Evolutionary conservation across 148 eudicot genomes (phyloP), one percentile per base, ranked within the genome.

Genomic region (Nyssa sinensis): DNA sequence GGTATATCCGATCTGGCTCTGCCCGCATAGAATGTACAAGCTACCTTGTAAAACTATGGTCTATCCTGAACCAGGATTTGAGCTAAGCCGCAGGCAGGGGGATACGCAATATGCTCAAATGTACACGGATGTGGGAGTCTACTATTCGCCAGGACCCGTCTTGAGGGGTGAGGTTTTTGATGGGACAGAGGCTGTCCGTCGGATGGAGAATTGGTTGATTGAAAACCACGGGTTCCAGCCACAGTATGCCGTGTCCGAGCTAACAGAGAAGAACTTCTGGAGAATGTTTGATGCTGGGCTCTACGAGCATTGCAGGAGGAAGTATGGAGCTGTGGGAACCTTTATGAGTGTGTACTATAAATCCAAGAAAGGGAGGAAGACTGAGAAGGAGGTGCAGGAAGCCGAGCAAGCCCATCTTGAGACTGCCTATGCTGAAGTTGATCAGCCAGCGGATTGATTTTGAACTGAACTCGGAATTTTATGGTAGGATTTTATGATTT

Each of bases 1-100:
- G 98, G 89, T 93, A 47, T 91, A 91, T 73, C 98, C 98, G 14
- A 78, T 93, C 51, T 93, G 96, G 96, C 91, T 93, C 72, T 93
- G 98, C 89, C 98, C 96, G 32, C 94, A 93, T 81, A 86, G 84
- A 41, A 68, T 93, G 41, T 93, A 76, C 84, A 89, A 85, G 74
- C 83, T 89, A 37, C 98, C 98, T 1, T 66, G 77, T 71, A 93
- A 91, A 64, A 89, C 98, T 66, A 91, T 89, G 96, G 75, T 93
- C 13, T 89, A 90, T 32, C 94, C 98, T 0, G 92, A 93, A 79
- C 89, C 93, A 65, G 96, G 96, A 71, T 93, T 93, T 51, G 98
- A 91, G 84, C 85, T 75, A 12, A 86, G 88, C 24, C 78, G 70
- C 62, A 86, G 96, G 72, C 94, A 89, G 72, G 98, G 98, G 0